phyloP scores from a whole-genome alignment of 176 grass and related monocot species.

The Saccharum spontaneum region DNA sequence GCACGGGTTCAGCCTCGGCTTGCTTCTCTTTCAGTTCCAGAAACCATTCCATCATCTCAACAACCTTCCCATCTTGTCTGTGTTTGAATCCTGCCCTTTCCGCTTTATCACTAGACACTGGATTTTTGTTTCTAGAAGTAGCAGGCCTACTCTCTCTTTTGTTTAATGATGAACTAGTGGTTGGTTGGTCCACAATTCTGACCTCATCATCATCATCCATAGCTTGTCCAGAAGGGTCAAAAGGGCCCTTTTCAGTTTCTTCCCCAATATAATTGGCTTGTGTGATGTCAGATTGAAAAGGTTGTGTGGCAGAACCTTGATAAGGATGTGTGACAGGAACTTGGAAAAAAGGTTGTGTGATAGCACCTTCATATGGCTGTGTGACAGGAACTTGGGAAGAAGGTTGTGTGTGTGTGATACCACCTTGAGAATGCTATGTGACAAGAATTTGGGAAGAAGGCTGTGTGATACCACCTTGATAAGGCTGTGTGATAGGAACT shows the following conservation, averaged over 20 bases:
- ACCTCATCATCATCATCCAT: background rate
- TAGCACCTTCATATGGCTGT: no score
- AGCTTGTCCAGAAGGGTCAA: background rate
- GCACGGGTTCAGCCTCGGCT: background rate
- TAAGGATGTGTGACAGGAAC: no score
- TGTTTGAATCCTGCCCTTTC: background rate
- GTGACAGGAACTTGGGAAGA: no score
- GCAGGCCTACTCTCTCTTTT: background rate
- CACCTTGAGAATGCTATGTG: no score
- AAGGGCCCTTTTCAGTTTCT: background rate
- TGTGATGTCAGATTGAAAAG: no score
- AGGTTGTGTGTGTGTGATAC: no score
- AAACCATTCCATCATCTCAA: background rate
- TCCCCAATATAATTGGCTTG: background rate
- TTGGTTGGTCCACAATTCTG: background rate
- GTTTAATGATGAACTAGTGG: background rate
- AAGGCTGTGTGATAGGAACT: background rate
- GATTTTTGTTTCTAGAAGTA: background rate
- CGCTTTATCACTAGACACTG: background rate
- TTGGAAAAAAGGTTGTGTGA: no score
- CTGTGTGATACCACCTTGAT: no score
- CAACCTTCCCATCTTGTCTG: background rate
- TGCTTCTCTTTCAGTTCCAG: background rate
- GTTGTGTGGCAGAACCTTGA: no score
- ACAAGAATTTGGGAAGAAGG: no score